These are phyloP conservation scores for Helminthosporium solani DNA, from an alignment of 2,329 filamentous ascomycete species.

Conservation along the genomic window DNA sequence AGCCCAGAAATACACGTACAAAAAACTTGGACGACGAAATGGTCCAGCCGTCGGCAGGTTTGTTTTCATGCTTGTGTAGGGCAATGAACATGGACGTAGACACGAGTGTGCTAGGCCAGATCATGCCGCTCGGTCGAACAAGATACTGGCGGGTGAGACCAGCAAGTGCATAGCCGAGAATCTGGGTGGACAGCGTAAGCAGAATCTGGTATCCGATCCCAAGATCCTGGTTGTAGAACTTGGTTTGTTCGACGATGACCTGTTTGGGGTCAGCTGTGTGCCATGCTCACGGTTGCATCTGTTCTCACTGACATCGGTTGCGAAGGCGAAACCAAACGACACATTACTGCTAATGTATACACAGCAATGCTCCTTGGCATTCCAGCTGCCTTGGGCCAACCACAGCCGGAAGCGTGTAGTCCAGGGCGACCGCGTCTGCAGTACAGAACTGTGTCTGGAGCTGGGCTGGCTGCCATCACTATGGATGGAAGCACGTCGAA, in stretches of 20 bases:
- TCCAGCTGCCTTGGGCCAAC: constrained; percentile 80
- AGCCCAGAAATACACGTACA: constrained; percentile 67
- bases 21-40: constrained; percentile 86
- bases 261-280: constrained; percentile 27
- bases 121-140: constrained; percentile 83
- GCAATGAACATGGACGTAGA: constrained; percentile 88
- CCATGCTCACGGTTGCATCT: not conserved
- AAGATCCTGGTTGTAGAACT: constrained; percentile 82
- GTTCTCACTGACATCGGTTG: constrained; percentile 65
- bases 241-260: constrained; percentile 84
- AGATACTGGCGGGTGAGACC: constrained; percentile 78
- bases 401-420: constrained; percentile 61
- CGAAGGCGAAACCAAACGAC: constrained; percentile 85
- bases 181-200: constrained; percentile 81
- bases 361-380: constrained; percentile 85
- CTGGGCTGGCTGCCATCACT: constrained; percentile 9
- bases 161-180: constrained; percentile 82
- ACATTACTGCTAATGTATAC: constrained; percentile 90
- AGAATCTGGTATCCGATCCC: constrained; percentile 76
- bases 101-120: constrained; percentile 87
- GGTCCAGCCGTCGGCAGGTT: constrained; percentile 76
- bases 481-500: constrained; percentile 3
- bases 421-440: constrained; percentile 19
- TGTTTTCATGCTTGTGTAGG: constrained; percentile 81
- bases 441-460: constrained; percentile 10